Percentiles rank a stretch among this genome's conserved stretches.
phyloP scores from a whole-genome alignment of 805 yeast species.

The Barnettozyma sp. region DNA sequence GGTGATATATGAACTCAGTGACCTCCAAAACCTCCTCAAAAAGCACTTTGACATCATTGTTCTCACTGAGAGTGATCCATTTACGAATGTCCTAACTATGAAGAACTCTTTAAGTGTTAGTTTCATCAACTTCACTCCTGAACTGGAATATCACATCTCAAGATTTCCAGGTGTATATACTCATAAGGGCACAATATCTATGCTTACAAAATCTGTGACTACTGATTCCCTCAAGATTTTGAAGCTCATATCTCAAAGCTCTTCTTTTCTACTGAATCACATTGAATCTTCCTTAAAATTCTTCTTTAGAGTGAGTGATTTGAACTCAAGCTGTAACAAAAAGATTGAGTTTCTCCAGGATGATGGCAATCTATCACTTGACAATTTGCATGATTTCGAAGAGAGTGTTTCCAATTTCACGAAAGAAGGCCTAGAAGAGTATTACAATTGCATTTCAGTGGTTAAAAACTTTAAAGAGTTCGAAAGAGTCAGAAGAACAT shows the following conservation, averaged over 20 bases:
- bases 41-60: not conserved
- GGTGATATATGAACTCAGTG: constrained; percentile 4
- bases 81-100: not conserved
- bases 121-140: constrained; percentile 1
- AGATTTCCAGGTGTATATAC: not conserved
- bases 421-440: not conserved
- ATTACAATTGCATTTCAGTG: not conserved
- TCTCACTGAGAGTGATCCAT: not conserved
- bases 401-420: not conserved
- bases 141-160: constrained; percentile 3
- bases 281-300: constrained; percentile 4
- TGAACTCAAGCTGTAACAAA: not conserved
- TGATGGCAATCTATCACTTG: not conserved
- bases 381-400: not conserved
- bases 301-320: constrained; percentile 7
- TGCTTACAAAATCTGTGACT: not conserved
- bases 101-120: constrained; percentile 2
- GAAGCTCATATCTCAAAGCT: constrained; percentile 1
- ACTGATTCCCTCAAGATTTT: constrained; percentile 2
- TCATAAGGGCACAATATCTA: not conserved
- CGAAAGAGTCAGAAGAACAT: not conserved
- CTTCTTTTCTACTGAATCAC: constrained; percentile 1
- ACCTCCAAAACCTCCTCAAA: not conserved
- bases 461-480: constrained; percentile 3
- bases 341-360: not conserved